Evolutionary conservation across 2,329 filamentous ascomycete genomes (phyloP), one percentile per base, ranked within the genome.

Genomic region (Alternaria ventricosa): DNA sequence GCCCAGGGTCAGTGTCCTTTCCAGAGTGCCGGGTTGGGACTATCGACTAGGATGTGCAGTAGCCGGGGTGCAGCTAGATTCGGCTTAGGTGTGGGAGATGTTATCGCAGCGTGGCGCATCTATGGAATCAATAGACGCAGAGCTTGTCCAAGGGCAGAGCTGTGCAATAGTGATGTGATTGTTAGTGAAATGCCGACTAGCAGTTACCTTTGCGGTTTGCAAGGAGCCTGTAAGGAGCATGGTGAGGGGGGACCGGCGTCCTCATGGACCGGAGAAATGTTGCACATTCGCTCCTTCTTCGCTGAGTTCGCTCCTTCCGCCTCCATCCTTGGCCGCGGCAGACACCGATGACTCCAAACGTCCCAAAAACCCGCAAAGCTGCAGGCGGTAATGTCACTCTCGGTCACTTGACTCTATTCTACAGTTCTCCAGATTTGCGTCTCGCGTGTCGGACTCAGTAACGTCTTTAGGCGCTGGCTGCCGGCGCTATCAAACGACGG

Each of bases 1-100:
- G 64, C 45, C 61, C 41, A 60, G 61, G 62, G 54, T 57, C 46
- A 43, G 28, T 53, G 41, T 45, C 30, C 49, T 55, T 57, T 49
- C 66, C 66, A 62, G 63, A 47, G 22, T 46, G 64, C 46, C 56
- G 64, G 66, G 64, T 61, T 28, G 18, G 49, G 23, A 43, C 30
- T 36, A 46, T 25, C 45, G 61, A 44, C 46, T 54, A 57, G 46
- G 45, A 56, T 51, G 51, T 47, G 51, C 44, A 58, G 60, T 50
- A 36, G 53, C 51, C 51, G 60, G 60, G 63, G 51, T 30, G 30
- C 44, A 56, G 44, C 51, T 43, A 41, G 23, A 63, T 60, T 33
- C 36, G 65, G 63, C 47, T 50, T 65, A 65, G 62, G 25, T 43
- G 25, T 53, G 43, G 43, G 58, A 53, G 55, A 44, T 47, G 59